Conservation (phyloP, 768 basidiomycete species). For the Clavulina sp. region DNA sequence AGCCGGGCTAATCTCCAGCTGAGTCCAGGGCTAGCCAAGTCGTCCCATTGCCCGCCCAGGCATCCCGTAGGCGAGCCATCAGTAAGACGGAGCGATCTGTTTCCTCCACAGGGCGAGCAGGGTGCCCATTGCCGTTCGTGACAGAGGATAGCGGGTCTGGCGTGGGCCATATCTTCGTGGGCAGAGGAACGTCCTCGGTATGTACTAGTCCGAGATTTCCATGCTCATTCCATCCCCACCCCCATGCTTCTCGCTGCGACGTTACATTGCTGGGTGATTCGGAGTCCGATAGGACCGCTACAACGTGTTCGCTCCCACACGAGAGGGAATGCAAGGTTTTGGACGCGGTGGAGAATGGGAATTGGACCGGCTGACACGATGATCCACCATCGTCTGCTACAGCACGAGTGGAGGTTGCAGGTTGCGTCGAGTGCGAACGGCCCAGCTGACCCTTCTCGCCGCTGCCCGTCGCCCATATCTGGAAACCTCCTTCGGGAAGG, state of each 20-base stretch:
- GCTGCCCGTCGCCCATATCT: constrained; percentile 35
- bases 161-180: constrained; percentile 37
- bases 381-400: constrained; percentile 14
- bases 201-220: constrained; percentile 69
- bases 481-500: constrained; percentile 11
- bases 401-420: constrained; percentile 4
- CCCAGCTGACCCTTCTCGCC: constrained; percentile 52
- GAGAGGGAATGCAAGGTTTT: constrained; percentile 22
- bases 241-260: constrained; percentile 39
- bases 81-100: too few relatives aligned
- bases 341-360: constrained; percentile 16
- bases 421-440: constrained; percentile 12
- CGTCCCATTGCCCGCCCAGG: too few relatives aligned
- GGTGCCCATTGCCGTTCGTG: too few relatives aligned
- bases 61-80: too few relatives aligned
- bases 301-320: constrained; percentile 77
- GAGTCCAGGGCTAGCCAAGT: too few relatives aligned
- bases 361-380: constrained; percentile 18
- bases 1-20: too few relatives aligned
- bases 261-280: too few relatives aligned
- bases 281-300: constrained; percentile 19
- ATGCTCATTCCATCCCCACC: constrained; percentile 98
- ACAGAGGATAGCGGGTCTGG: too few relatives aligned
- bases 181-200: constrained; percentile 33
- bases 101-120: too few relatives aligned